A percentile compares a stretch with the other conserved stretches of the same genome.
Evolutionary conservation across 306 rosid species (phyloP).

Genomic region (Malus fusca): DNA sequence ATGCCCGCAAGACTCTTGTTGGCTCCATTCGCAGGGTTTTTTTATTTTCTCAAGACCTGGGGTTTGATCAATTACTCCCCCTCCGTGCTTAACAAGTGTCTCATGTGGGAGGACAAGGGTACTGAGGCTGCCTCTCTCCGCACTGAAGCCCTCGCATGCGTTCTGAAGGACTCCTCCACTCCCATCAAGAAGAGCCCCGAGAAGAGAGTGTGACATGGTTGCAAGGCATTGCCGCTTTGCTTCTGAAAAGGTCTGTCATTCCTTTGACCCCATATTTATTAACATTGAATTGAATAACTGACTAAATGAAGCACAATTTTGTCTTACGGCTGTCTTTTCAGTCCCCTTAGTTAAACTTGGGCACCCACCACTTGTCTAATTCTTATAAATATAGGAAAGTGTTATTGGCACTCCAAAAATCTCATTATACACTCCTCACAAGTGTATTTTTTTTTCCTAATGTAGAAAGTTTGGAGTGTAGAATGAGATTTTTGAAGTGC

Average conservation of each 20-base stretch:
- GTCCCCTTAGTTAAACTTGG: background rate
- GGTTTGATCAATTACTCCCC: conserved; percentile 73
- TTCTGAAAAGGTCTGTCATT: conserved; percentile 62
- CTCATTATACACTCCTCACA: too few species aligned
- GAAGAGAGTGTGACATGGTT: conserved; percentile 71
- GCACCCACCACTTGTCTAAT: background rate
- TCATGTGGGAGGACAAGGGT: conserved; percentile 83
- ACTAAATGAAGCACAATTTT: background rate
- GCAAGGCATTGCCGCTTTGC: conserved; percentile 92
- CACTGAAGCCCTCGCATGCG: background rate
- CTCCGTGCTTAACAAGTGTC: conserved; percentile 42
- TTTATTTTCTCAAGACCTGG: conserved; percentile 86
- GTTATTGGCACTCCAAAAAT: too few species aligned
- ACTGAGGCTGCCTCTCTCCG: conserved; percentile 22
- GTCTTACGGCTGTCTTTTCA: too few species aligned
- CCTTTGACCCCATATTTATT: background rate
- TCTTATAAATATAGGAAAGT: background rate
- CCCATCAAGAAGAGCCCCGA: conserved; percentile 36
- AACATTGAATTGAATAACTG: background rate
- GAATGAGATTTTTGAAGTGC: too few species aligned
- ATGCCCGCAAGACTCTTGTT: conserved; percentile 25
- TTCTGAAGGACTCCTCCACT: conserved; percentile 17
- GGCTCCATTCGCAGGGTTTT: conserved; percentile 81
- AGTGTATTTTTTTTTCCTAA: too few species aligned
- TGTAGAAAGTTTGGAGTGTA: too few species aligned